Evolutionary conservation across 441 rosid species (phyloP).

Genomic region (Erysimum pusillum): DNA sequence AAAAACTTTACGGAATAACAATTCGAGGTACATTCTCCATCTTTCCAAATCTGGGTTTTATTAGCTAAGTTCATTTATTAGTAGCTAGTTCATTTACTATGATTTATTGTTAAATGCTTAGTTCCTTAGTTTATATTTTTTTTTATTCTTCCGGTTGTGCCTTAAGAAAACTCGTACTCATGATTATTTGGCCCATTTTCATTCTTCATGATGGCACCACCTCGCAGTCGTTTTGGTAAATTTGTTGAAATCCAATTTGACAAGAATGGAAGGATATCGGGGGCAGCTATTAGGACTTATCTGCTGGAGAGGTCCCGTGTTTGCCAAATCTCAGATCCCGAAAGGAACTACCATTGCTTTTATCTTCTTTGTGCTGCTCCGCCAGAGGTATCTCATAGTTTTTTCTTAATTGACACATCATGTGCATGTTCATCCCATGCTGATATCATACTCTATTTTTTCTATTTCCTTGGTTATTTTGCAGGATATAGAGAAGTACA

Average conservation of each 20-base stretch:
- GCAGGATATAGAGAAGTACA: conserved; percentile 67
- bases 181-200: conserved; percentile 15
- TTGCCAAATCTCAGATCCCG: conserved; percentile 78
- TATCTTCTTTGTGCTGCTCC: conserved; percentile 85
- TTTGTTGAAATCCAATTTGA: conserved; percentile 83
- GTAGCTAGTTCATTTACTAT: not conserved
- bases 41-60: conserved; percentile 15
- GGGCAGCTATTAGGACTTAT: conserved; percentile 81
- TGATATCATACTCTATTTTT: not conserved
- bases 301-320: conserved; percentile 80
- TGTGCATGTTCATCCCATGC: conserved; percentile 31
- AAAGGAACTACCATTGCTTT: conserved; percentile 81
- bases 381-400: conserved; percentile 57
- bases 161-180: conserved; percentile 14
- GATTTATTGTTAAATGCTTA: conserved; percentile 23
- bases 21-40: conserved; percentile 59
- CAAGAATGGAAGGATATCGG: conserved; percentile 80
- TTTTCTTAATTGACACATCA: conserved; percentile 15
- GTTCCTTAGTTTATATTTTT: conserved; percentile 19
- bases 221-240: conserved; percentile 76
- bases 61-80: conserved; percentile 2
- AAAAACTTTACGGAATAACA: conserved; percentile 75
- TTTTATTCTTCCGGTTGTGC: conserved; percentile 15
- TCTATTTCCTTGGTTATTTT: conserved; percentile 36
- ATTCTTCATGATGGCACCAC: conserved; percentile 26